These are phyloP conservation scores for Thelonectria rubi DNA, from an alignment of 2,329 filamentous ascomycete species.

Conservation along the genomic window DNA sequence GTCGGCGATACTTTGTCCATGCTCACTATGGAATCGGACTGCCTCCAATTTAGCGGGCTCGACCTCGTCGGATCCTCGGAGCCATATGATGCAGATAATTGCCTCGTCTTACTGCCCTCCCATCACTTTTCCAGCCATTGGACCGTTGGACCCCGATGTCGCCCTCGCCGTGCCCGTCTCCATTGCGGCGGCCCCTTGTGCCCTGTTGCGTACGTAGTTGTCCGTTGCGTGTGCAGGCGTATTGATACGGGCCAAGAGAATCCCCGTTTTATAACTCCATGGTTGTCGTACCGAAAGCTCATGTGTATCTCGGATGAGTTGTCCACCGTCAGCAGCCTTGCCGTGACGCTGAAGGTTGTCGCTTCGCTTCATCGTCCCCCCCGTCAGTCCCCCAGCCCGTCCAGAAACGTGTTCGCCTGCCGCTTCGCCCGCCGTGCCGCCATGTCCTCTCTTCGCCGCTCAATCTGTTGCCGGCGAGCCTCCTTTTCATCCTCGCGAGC, in stretches of 20 bases:
- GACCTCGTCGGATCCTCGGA: slow-evolving; percentile 16
- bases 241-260: background rate
- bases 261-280: background rate
- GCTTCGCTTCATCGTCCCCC: slow-evolving; percentile 3
- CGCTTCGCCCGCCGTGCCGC: slow-evolving; percentile 69
- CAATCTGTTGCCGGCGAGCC: slow-evolving; percentile 68
- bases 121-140: slow-evolving; percentile 11
- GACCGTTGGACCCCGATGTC: slow-evolving; percentile 17
- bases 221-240: background rate
- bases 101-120: slow-evolving; percentile 26
- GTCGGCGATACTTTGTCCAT: slow-evolving; percentile 7
- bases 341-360: slow-evolving; percentile 23
- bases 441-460: slow-evolving; percentile 69
- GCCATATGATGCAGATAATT: slow-evolving; percentile 19
- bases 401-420: slow-evolving; percentile 77
- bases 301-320: background rate
- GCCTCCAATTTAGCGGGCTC: slow-evolving; percentile 4
- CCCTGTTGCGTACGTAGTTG: slow-evolving; percentile 15
- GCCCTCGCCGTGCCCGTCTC: slow-evolving; percentile 11
- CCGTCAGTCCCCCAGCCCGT: slow-evolving; percentile 55
- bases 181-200: background rate
- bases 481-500: slow-evolving; percentile 66
- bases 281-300: background rate
- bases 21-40: background rate
- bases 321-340: background rate